phyloP scores from a whole-genome alignment of 306 rosid genomes.

The Cucumis cinereus region DNA sequence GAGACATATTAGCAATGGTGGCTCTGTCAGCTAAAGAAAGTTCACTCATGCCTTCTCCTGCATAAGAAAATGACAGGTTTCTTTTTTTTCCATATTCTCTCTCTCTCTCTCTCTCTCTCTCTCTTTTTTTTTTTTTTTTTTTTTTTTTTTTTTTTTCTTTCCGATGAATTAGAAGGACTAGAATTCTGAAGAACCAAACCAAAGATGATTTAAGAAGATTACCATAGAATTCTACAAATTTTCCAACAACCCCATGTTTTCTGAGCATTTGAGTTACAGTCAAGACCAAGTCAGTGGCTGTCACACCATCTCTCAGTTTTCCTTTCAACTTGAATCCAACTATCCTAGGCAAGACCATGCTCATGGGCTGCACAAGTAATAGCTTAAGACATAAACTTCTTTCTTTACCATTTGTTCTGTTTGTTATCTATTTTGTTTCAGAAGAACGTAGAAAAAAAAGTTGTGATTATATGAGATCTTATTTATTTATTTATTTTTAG shows the following conservation, averaged over 20 bases:
- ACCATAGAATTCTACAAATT: conserved; percentile 92
- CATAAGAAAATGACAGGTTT: conserved; percentile 12
- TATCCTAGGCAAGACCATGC: conserved; percentile 95
- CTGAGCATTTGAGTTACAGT: conserved; percentile 85
- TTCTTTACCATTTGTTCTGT: background rate
- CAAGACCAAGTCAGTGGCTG: conserved; percentile 87
- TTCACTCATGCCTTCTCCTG: conserved; percentile 87
- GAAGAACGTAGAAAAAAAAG: background rate
- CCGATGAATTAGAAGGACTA: background rate
- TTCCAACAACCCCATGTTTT: conserved; percentile 91
- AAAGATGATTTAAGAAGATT: background rate
- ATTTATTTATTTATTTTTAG: background rate
- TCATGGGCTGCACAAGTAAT: conserved; percentile 63
- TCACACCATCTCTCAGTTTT: conserved; percentile 67
- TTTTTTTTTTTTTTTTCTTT: background rate
- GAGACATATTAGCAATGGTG: conserved; percentile 86
- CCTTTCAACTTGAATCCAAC: conserved; percentile 73
- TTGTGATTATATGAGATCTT: background rate
- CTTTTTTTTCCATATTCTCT: background rate
- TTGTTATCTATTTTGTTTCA: background rate
- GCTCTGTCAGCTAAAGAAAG: conserved; percentile 83
- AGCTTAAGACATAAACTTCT: background rate
- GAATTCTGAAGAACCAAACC: background rate
- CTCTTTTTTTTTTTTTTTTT: too few species aligned
- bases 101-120: too few species aligned